Base-by-base conservation (phyloP, 2,329 filamentous ascomycete genomes). In the Ilyonectria robusta region DNA sequence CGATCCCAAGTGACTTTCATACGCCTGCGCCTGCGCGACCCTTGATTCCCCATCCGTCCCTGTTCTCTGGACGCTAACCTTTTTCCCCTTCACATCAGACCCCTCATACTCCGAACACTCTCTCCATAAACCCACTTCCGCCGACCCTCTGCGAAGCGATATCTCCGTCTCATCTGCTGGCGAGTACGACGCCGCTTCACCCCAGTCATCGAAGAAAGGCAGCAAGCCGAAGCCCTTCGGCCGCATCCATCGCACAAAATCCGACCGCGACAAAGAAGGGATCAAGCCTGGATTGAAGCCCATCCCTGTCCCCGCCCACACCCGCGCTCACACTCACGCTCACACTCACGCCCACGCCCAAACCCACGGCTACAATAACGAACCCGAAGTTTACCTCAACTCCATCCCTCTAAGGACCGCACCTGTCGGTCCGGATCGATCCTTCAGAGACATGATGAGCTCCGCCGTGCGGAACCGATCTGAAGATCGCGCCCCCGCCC, bases 391-490 rank as follows among this genome's bases (percentile, higher is more conserved):
- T 6, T 64, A 77, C 59, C 78, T 80, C 51, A 77, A 75, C 62
- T 72, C 74, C 37, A 69, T 77, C 9, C 74, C 79, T 40, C 82
- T 90, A 59, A 91, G 87, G 77, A 91, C 91, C 1, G 88, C 92
- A 10, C 89, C 92, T 1, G 79, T 90, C 37, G 87, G 81, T 42
- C 87, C 89, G 73, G 93, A 94, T 63, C 88, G 91, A 72, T 86
- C 90, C 3, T 90, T 91, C 74, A 88, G 89, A 72, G 88, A 92
- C 50, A 91, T 92, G 82, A 91, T 93, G 84, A 85, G 83, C 69
- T 89, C 92, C 33, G 85, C 86, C 26, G 80, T 86, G 62, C 88
- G 93, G 68, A 94, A 93, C 72, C 90, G 92, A 72, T 94, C 93
- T 4, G 89, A 90, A 68, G 94, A 97, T 78, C 89, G 93, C 72